phyloP scores from a whole-genome alignment of 2,329 filamentous ascomycete species.

The Zymoseptoria tritici region DNA sequence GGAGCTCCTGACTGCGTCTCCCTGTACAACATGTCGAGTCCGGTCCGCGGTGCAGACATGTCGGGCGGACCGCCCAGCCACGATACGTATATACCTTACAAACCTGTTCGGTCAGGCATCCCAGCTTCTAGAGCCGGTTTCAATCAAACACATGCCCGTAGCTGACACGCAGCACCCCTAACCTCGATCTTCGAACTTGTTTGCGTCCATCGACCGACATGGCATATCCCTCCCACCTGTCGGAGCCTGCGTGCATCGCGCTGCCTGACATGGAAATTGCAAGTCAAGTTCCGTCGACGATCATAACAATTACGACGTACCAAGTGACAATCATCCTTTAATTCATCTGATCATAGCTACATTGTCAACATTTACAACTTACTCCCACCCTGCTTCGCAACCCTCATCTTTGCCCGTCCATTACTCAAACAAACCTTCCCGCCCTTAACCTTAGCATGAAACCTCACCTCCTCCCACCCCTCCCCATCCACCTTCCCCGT shows the following conservation, averaged over 20 bases:
- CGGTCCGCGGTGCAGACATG: no score
- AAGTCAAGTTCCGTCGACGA: background rate
- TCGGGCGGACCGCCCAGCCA: background rate
- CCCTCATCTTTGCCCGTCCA: constrained; percentile 70
- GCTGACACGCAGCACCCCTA: background rate
- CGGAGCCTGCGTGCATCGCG: no score
- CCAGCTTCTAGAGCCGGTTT: background rate
- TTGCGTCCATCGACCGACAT: background rate
- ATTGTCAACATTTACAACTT: constrained; percentile 13
- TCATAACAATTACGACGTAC: no score
- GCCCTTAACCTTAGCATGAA: constrained; percentile 69
- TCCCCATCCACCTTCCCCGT: constrained; percentile 57
- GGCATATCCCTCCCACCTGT: background rate
- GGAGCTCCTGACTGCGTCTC: no score
- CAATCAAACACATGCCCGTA: background rate
- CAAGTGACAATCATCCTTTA: no score
- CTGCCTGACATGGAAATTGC: background rate
- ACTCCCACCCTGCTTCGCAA: constrained; percentile 28
- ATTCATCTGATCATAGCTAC: background rate
- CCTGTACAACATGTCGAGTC: no score
- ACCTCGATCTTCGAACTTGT: background rate
- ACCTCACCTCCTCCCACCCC: constrained; percentile 76
- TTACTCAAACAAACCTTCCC: constrained; percentile 85
- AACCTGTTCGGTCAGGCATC: background rate
- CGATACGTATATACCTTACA: background rate